phyloP scores from a whole-genome alignment of 129 eudicot genomes.

The Pittosporum tobira region DNA sequence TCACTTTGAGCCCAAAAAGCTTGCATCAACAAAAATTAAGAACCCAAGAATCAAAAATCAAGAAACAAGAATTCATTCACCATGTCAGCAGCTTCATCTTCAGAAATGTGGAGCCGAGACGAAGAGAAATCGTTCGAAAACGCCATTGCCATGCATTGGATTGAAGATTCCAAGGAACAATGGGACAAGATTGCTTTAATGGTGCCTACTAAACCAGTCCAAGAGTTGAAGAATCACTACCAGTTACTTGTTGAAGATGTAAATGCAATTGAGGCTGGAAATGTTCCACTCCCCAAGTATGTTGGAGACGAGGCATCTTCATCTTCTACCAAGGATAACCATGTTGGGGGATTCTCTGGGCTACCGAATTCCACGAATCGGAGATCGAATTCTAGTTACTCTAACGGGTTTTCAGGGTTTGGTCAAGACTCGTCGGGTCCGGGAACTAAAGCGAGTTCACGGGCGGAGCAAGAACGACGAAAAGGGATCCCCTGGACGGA shows the following conservation, averaged over 20 bases:
- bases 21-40: neutral
- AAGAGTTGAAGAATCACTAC: constrained; percentile 64
- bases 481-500: constrained; percentile 96
- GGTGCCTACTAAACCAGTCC: constrained; percentile 60
- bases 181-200: constrained; percentile 62
- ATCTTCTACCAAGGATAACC: neutral
- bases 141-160: constrained; percentile 73
- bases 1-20: neutral
- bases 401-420: constrained; percentile 37
- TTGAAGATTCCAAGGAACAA: constrained; percentile 33
- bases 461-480: constrained; percentile 72
- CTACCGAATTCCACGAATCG: neutral
- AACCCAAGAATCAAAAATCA: constrained; percentile 19
- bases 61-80: too few relatives aligned
- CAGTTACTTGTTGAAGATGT: constrained; percentile 66
- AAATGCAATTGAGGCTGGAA: constrained; percentile 66
- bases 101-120: constrained; percentile 67
- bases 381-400: constrained; percentile 32
- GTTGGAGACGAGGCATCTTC: constrained; percentile 52
- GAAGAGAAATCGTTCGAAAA: constrained; percentile 90
- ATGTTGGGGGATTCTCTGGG: constrained; percentile 2
- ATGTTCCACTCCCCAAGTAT: constrained; percentile 71
- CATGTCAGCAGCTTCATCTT: constrained; percentile 38
- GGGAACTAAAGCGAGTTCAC: constrained; percentile 38
- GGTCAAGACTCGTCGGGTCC: constrained; percentile 28